Base-by-base conservation (phyloP, 2,329 filamentous ascomycete species). In the Clonostachys rosea region DNA sequence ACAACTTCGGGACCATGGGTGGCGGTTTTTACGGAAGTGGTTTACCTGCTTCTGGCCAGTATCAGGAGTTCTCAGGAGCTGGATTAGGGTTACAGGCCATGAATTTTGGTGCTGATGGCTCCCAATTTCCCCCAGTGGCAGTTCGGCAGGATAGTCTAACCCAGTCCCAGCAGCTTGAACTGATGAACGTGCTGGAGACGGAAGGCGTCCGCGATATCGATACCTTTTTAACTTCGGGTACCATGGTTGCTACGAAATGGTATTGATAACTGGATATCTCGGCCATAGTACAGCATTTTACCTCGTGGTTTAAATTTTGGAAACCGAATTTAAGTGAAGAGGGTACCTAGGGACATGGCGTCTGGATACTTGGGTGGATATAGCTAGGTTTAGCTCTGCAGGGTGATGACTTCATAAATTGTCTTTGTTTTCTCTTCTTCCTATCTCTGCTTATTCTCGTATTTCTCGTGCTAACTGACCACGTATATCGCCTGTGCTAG, bases 171-270 rank as follows among this genome's bases (percentile, higher is more conserved):
- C 89, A 94, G 65, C 69, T 85, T 52, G 88, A 95, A 69, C 71
- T 95, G 36, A 90, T 95, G 86, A 82, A 84, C 47, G 83, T 84
- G 43, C 75, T 95, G 34, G 87, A 94, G 63, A 87, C 73, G 55
- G 79, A 86, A 53, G 83, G 82, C 1, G 68, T 84, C 60, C 71
- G 69, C 24, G 81, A 84, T 44, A 84, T 86, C 55, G 76, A 84
- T 52, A 73, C 73, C 13, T 81, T 82, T 47, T 64, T 86, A 54
- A 81, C 68, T 67, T 66, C 59, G 3, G 59, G 54, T 1, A 56
- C 52, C 10, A 52, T 66, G 48, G 46, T 59, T 5, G 63, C 59
- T 44, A 54, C 52, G 10, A 57, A 55, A 44, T 68, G 66, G 64
- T 68, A 61, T 42, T 67, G 47, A 52, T 30, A 30, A 30, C 8